Conservation (phyloP, 2,329 filamentous ascomycete genomes). For the Cladosporium oxysporum region DNA sequence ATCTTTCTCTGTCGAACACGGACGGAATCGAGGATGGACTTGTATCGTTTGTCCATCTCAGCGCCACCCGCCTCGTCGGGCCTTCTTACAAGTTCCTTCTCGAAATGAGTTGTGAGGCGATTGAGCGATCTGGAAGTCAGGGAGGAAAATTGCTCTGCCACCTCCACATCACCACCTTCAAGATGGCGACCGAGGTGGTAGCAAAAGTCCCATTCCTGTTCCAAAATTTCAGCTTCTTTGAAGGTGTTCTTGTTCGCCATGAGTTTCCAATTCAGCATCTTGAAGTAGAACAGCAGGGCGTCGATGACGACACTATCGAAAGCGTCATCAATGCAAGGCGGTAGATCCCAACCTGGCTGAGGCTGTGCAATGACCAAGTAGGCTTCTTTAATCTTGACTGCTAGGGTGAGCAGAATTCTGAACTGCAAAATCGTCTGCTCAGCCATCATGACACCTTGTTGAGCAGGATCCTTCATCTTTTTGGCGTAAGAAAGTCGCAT, state of each 20-base stretch:
- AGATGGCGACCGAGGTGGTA: conserved; percentile 90
- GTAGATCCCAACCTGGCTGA: conserved; percentile 91
- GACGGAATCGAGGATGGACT: conserved; percentile 91
- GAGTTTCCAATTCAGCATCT: conserved; percentile 96
- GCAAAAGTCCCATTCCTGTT: conserved; percentile 97
- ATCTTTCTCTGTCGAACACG: conserved; percentile 94
- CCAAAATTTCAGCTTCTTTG: conserved; percentile 95
- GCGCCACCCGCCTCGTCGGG: conserved; percentile 74
- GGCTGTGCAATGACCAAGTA: conserved; percentile 82
- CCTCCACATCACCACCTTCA: conserved; percentile 92
- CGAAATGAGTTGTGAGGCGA: conserved; percentile 86
- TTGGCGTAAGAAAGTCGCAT: conserved; percentile 88
- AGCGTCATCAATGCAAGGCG: conserved; percentile 93
- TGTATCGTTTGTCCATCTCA: conserved; percentile 97
- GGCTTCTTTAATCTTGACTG: conserved; percentile 87
- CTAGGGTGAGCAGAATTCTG: conserved; percentile 86
- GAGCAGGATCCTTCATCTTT: conserved; percentile 92
- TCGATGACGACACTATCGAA: conserved; percentile 92
- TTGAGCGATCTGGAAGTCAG: conserved; percentile 90
- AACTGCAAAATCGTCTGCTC: conserved; percentile 98
- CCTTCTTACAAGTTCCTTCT: conserved; percentile 81
- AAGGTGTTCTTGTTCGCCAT: conserved; percentile 98
- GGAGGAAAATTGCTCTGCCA: conserved; percentile 94
- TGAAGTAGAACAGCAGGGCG: conserved; percentile 96
- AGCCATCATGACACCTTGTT: conserved; percentile 89